Base-by-base conservation (phyloP, 78 protist genomes). In the Creolimax fragrantissima region DNA sequence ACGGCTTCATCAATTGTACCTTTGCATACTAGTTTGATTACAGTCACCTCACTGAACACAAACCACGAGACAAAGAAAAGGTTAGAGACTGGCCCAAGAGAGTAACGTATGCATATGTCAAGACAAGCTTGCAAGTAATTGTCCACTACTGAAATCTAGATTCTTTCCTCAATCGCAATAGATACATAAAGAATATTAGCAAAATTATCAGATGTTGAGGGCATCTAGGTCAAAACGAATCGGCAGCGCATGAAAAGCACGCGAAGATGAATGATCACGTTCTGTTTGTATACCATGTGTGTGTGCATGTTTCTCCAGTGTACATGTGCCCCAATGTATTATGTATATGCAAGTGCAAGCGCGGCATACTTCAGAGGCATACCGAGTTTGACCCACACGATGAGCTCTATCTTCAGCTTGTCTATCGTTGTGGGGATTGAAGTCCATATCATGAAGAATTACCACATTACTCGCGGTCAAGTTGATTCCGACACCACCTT, bases 341-440 rank as follows among this genome's bases (percentile, higher is more conserved):
- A n/a, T n/a, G n/a, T n/a, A n/a, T n/a, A n/a, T n/a, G n/a, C n/a
- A n/a, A n/a, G n/a, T n/a, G n/a, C n/a, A n/a, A n/a, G n/a, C n/a
- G n/a, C n/a, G n/a, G n/a, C n/a, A n/a, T n/a, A n/a, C n/a, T n/a
- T n/a, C n/a, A n/a, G n/a, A n/a, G n/a, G n/a, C n/a, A n/a, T n/a
- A 47, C 92, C 5, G 6, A 35, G 41, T 36, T 11, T 45, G 81
- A 44, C 92, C 89, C 92, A 45, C 85, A 35, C 90, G 3, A 6
- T 5, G 81, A 5, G 24, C 89, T 5, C 84, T 4, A 66, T 24
- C 92, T 42, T 35, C 41, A 41, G 92, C 84, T 43, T 89, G 92
- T 42, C 89, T 67, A 11, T 89, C 85, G 92, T 45, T 47, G 85
- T 89, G 86, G 84, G 88, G 92, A 43, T 45, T 89, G 86, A 42